Percentiles rank a stretch among this genome's conserved stretches.
These are phyloP conservation scores for Gliomastix tumulicola DNA, from an alignment of 2,329 filamentous ascomycete genomes.

Conservation along the genomic window DNA sequence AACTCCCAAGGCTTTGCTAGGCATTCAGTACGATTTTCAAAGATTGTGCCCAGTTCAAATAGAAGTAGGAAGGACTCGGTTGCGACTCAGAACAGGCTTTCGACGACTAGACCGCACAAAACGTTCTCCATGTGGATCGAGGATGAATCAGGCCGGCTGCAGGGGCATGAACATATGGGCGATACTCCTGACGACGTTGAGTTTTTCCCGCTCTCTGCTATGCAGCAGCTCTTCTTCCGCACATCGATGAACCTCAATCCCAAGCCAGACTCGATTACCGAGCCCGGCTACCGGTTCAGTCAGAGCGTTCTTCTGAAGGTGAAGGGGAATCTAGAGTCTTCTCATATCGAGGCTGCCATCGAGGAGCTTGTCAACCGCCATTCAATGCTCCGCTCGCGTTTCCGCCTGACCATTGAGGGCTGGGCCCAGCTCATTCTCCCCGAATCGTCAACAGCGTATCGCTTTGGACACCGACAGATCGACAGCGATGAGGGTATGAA, in stretches of 20 bases:
- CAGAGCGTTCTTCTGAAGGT: slow-evolving; percentile 41
- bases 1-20: too few relatives aligned
- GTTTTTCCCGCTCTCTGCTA: slow-evolving; percentile 40
- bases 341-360: slow-evolving; percentile 39
- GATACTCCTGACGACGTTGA: slow-evolving; percentile 18
- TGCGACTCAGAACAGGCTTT: slow-evolving; percentile 1
- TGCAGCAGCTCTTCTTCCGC: slow-evolving; percentile 47
- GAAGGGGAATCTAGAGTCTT: slow-evolving; percentile 28
- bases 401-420: slow-evolving; percentile 24
- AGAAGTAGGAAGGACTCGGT: not conserved
- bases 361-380: slow-evolving; percentile 42
- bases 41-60: too few relatives aligned
- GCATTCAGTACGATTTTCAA: too few relatives aligned
- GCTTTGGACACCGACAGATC: slow-evolving; percentile 32
- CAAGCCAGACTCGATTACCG: slow-evolving; percentile 16
- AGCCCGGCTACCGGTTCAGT: slow-evolving; percentile 39
- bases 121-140: slow-evolving; percentile 19
- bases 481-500: slow-evolving; percentile 32
- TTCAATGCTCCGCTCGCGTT: slow-evolving; percentile 43
- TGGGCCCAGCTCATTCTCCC: slow-evolving; percentile 40
- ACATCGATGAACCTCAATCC: slow-evolving; percentile 31
- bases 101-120: slow-evolving; percentile 1
- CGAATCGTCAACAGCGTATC: slow-evolving; percentile 30
- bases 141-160: slow-evolving; percentile 8
- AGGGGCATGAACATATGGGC: slow-evolving; percentile 2